Evolutionary conservation across 805 yeast species (phyloP).

Genomic region (Jamesozyma rosinii): DNA sequence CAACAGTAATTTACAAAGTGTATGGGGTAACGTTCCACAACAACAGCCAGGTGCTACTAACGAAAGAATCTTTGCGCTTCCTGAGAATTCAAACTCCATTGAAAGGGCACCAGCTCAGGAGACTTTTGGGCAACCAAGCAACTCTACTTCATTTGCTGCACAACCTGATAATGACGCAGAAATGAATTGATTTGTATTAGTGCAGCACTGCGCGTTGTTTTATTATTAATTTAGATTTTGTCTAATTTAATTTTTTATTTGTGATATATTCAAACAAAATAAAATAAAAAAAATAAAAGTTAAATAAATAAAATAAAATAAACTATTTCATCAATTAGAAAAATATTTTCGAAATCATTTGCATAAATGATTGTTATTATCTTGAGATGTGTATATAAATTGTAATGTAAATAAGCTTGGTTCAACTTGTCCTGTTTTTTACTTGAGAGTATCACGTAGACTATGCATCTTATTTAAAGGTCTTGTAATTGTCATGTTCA

Average conservation of each 20-base stretch:
- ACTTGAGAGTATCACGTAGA: no score
- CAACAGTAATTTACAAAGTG: slow-evolving; percentile 11
- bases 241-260: neutral
- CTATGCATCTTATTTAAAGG: no score
- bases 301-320: slow-evolving; percentile 5
- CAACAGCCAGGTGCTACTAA: slow-evolving; percentile 34
- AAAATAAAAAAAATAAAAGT: slow-evolving; percentile 6
- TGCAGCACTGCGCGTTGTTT: neutral
- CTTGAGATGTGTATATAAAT: neutral
- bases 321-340: neutral
- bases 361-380: slow-evolving; percentile 20
- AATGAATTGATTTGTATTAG: slow-evolving; percentile 14
- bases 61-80: slow-evolving; percentile 66
- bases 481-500: no score
- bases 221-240: neutral
- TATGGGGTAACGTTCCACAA: slow-evolving; percentile 1
- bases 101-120: slow-evolving; percentile 54
- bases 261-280: neutral
- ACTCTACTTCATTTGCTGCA: slow-evolving; percentile 15
- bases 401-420: neutral
- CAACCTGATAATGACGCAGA: slow-evolving; percentile 21
- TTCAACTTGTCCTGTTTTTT: no score
- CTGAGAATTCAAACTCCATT: slow-evolving; percentile 55
- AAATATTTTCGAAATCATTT: slow-evolving; percentile 12
- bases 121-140: slow-evolving; percentile 8